Base-by-base conservation (phyloP, 2,329 filamentous ascomycete species). In the Fusarium xylarioides region DNA sequence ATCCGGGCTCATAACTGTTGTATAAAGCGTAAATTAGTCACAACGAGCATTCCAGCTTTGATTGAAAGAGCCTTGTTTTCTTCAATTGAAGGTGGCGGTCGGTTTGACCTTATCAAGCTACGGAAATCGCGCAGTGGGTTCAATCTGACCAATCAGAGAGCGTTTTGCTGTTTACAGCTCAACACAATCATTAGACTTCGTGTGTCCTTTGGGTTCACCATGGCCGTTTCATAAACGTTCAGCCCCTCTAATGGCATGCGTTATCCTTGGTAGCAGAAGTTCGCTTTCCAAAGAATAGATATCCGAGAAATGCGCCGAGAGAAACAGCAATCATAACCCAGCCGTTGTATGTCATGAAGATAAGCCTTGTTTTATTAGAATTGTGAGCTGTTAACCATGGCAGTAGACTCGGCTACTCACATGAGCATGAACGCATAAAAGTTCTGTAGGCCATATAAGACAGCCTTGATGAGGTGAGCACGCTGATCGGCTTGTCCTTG, bases 291-390 rank as follows among this genome's bases (percentile, higher is more conserved):
- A 98, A 99, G 49, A 92, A 77, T 68, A 97, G 80, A 80, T 97
- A 98, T 47, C 96, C 96, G 49, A 97, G 82, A 74, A 97, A 97
- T 0, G 95, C 95, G 21, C 96, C 96, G 15, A 97, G 85, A 2
- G 93, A 93, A 21, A 98, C 95, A 7, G 95, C 90, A 74, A 97
- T 83, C 96, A 99, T 99, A 76, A 99, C 91, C 91, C 93, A 97
- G 63, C 96, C 96, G 79, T 99, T 99, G 85, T 99, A 99, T n/a
- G 96, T 99, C 96, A 99, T 99, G 84, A 99, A 99, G 28, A 99
- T 85, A 69, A 99, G 87, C 96, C 95, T 98, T 67, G n/a, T 11
- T 59, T 54, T 55, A 63, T 55, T 52, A 65, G 44, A 40, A 15
- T 32, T n/a, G 12, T 40, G 15, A 16, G 23, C 43, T 21, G 23